phyloP scores from a whole-genome alignment of 352 stramenopile genomes.

The Phytophthora sansomeana region DNA sequence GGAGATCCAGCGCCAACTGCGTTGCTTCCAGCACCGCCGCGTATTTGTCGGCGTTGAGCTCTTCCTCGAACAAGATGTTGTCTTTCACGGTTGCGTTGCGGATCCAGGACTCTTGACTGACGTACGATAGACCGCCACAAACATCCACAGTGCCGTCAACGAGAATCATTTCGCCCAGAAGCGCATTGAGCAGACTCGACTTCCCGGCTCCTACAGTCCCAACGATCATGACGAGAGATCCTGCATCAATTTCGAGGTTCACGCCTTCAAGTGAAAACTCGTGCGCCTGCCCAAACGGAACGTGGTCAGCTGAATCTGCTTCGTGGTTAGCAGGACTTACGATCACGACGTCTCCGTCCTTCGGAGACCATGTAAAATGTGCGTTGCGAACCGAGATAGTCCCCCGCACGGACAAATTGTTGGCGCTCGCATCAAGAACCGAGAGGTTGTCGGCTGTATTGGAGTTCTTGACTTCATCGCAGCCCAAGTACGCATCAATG shows the following conservation, averaged over 20 bases:
- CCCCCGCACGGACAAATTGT: conserved; percentile 5
- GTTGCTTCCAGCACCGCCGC: conserved; percentile 75
- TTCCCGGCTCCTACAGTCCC: conserved; percentile 61
- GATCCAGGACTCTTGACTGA: conserved; percentile 94
- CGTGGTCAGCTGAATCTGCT: conserved; percentile 13
- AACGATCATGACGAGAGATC: conserved; percentile 66
- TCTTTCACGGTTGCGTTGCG: conserved; percentile 91
- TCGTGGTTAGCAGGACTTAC: conserved; percentile 22
- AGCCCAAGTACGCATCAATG: conserved; percentile 33
- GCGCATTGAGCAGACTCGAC: conserved; percentile 56
- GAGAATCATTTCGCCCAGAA: conserved; percentile 65
- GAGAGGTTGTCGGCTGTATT: background rate
- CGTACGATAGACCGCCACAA: conserved; percentile 72
- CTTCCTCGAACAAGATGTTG: conserved; percentile 51
- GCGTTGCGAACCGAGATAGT: conserved; percentile 27
- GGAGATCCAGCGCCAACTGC: conserved; percentile 85
- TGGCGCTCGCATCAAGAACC: background rate
- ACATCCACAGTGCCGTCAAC: conserved; percentile 34
- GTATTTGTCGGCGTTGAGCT: conserved; percentile 37
- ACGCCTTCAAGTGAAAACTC: conserved; percentile 42
- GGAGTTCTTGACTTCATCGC: conserved; percentile 26
- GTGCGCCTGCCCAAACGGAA: background rate
- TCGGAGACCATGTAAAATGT: conserved; percentile 35
- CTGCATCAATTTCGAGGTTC: conserved; percentile 70
- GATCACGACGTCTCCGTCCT: conserved; percentile 33